Conservation (phyloP, 257 asterid genomes). For the Cruciata laevipes region DNA sequence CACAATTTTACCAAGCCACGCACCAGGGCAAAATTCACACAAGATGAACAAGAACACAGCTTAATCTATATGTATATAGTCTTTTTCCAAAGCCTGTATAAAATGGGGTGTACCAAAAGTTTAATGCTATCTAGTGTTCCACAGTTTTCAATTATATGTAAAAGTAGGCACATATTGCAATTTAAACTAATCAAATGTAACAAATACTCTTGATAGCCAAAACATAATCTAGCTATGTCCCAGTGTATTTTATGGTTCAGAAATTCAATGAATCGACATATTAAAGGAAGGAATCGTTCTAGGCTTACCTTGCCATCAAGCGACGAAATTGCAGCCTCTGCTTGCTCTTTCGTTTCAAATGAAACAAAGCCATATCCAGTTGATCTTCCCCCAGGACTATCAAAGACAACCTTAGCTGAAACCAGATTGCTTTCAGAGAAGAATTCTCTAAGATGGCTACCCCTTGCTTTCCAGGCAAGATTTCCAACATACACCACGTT, state of each 20-base stretch:
- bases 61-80: not conserved
- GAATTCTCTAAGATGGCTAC: conserved; percentile 62
- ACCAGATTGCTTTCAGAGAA: conserved; percentile 58
- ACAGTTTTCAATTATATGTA: no score
- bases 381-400: conserved; percentile 59
- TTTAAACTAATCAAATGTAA: not conserved
- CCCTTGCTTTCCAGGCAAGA: conserved; percentile 90
- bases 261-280: not conserved
- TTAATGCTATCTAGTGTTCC: not conserved
- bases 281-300: not conserved
- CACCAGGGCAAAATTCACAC: not conserved
- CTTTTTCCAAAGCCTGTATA: not conserved
- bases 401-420: conserved; percentile 70
- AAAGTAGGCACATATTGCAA: not conserved
- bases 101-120: not conserved
- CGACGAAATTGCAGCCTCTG: conserved; percentile 61
- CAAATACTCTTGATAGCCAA: not conserved
- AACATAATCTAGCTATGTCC: not conserved
- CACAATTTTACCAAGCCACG: not conserved
- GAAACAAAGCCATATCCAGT: conserved; percentile 86
- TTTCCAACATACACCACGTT: conserved; percentile 65
- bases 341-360: conserved; percentile 76
- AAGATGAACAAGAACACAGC: not conserved
- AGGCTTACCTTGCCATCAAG: conserved; percentile 62
- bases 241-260: not conserved